These are phyloP conservation scores for Collybia sp. DNA, from an alignment of 768 basidiomycete genomes.

Conservation along the genomic window DNA sequence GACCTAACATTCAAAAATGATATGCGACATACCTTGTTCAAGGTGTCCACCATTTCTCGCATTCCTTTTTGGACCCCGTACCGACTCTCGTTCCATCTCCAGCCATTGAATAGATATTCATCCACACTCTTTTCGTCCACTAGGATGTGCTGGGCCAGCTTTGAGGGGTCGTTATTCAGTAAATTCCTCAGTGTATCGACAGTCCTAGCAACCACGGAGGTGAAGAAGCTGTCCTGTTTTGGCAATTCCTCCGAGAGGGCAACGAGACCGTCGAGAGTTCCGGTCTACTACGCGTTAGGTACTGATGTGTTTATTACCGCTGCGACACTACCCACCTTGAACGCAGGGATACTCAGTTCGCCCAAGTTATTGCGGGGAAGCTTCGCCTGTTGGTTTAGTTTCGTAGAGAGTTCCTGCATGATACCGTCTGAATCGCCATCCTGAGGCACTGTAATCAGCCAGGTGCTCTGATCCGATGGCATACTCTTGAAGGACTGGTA, in stretches of 20 bases:
- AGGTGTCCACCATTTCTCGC: constrained; percentile 76
- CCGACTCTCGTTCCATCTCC: constrained; percentile 93
- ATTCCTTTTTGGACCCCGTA: constrained; percentile 83
- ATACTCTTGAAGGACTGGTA: constrained; percentile 36
- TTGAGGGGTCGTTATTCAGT: constrained; percentile 79
- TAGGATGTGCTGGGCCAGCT: constrained; percentile 68
- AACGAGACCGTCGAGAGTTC: constrained; percentile 87
- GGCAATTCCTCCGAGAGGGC: constrained; percentile 88
- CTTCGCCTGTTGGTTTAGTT: constrained; percentile 57
- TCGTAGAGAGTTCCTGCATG: constrained; percentile 58
- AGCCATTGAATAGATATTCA: constrained; percentile 71
- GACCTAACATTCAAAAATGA: background rate
- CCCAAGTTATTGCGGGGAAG: constrained; percentile 42
- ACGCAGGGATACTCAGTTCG: constrained; percentile 72
- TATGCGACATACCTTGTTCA: constrained; percentile 65
- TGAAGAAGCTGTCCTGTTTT: constrained; percentile 88
- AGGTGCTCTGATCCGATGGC: constrained; percentile 96
- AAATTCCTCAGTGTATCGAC: constrained; percentile 92
- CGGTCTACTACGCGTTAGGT: constrained; percentile 55
- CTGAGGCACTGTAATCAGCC: constrained; percentile 84
- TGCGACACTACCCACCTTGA: constrained; percentile 64
- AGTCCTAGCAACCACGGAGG: constrained; percentile 81
- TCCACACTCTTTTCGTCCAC: constrained; percentile 80
- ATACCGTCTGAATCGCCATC: constrained; percentile 82
- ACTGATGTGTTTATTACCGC: background rate